These are phyloP conservation scores for Zalaria sp. DNA, from an alignment of 2,329 filamentous ascomycete genomes.

Conservation along the genomic window DNA sequence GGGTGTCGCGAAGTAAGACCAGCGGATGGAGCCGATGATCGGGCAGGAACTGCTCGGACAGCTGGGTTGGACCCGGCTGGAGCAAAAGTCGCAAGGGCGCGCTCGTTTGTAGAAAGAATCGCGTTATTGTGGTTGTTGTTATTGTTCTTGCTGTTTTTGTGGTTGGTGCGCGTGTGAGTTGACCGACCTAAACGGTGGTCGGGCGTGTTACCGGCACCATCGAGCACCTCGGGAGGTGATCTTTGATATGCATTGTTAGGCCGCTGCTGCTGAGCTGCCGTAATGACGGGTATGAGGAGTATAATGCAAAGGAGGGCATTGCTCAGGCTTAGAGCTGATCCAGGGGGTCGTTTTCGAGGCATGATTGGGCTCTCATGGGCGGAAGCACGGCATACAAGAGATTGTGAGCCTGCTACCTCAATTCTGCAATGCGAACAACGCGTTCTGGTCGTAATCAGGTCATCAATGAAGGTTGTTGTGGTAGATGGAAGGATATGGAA, in stretches of 20 bases:
- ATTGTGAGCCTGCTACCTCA: too few relatives aligned
- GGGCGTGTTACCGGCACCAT: constrained; percentile 7
- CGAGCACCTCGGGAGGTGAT: constrained; percentile 6
- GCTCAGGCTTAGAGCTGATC: constrained; percentile 11
- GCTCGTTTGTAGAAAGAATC: constrained; percentile 47
- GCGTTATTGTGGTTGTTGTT: constrained; percentile 13
- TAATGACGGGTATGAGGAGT: constrained; percentile 14
- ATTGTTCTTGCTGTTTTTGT: constrained; percentile 13
- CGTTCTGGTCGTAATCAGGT: too few relatives aligned
- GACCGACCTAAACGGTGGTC: constrained; percentile 7
- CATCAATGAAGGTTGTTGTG: too few relatives aligned
- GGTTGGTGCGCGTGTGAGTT: constrained; percentile 8
- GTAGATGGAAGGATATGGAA: too few relatives aligned
- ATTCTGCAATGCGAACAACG: too few relatives aligned
- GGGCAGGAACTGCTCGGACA: constrained; percentile 84
- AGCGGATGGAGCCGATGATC: constrained; percentile 43
- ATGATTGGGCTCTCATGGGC: constrained; percentile 6
- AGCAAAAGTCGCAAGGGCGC: constrained; percentile 96
- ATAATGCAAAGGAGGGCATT: constrained; percentile 16
- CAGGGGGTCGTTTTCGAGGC: constrained; percentile 16
- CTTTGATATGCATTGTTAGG: constrained; percentile 10
- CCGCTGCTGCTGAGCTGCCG: constrained; percentile 25
- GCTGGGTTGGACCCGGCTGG: constrained; percentile 59
- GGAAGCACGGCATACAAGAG: too few relatives aligned
- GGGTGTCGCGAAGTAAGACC: constrained; percentile 60